Conservation (phyloP, 441 rosid genomes). For the Gossypium aridum region DNA sequence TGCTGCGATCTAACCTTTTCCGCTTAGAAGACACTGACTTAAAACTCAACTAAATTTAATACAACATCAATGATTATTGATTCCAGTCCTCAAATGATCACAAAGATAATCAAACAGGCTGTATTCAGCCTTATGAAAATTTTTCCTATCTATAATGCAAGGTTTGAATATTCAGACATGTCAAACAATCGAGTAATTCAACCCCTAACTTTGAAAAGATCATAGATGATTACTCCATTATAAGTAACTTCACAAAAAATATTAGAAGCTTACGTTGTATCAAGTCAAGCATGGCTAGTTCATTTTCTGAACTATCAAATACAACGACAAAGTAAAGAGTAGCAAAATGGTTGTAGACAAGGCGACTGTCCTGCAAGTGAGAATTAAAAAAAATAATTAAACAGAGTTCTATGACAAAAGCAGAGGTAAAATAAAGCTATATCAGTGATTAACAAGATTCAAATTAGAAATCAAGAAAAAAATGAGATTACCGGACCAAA, state of each 20-base stretch:
- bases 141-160: not conserved
- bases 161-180: not conserved
- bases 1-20: not conserved
- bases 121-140: not conserved
- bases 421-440: not conserved
- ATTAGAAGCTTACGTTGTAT: slow-evolving; percentile 56
- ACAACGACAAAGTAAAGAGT: slow-evolving; percentile 82
- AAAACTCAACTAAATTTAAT: not conserved
- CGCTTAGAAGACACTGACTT: not conserved
- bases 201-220: not conserved
- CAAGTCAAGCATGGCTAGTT: slow-evolving; percentile 93
- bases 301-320: slow-evolving; percentile 86
- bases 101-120: not conserved
- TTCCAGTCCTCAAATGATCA: not conserved
- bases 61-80: not conserved
- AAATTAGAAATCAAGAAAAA: not conserved
- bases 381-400: not conserved
- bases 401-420: not conserved
- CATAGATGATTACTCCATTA: not conserved
- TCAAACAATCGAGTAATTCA: not conserved
- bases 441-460: not conserved
- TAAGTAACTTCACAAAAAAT: not conserved
- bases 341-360: slow-evolving; percentile 88
- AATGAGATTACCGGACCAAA: slow-evolving; percentile 69
- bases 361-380: slow-evolving; percentile 57